Percentiles rank a stretch among this genome's conserved stretches.
Evolutionary conservation across 176 grass and related monocot species (phyloP).

Genomic region (Echinochloa phyllopogon): DNA sequence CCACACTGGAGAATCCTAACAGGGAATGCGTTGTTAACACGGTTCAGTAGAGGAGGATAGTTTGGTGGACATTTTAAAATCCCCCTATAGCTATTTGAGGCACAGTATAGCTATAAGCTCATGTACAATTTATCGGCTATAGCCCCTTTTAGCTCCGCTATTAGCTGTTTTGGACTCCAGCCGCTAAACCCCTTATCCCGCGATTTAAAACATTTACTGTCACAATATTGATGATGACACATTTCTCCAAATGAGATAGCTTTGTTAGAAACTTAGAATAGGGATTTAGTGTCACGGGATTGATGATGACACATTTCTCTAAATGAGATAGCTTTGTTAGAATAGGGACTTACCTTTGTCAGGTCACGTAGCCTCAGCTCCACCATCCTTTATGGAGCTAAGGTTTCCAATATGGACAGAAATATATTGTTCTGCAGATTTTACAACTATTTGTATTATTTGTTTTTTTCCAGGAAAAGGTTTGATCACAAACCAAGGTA

Average conservation of each 20-base stretch:
- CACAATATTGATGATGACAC: neutral
- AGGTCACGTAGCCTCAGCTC: neutral
- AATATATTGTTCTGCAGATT: neutral
- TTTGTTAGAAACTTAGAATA: neutral
- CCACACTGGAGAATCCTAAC: neutral
- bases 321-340: neutral
- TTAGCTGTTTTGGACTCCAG: too few species aligned
- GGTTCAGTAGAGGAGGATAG: neutral
- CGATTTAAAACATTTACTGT: neutral
- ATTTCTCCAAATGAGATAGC: neutral
- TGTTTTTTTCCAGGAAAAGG: constrained; percentile 68
- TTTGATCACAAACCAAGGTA: constrained; percentile 75
- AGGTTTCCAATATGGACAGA: neutral
- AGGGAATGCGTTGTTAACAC: neutral
- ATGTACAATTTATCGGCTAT: too few species aligned
- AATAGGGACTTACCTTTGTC: neutral
- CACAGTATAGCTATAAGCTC: too few species aligned
- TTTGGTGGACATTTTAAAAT: neutral
- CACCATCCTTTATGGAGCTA: neutral
- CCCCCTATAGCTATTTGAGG: too few species aligned
- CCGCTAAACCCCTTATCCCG: too few species aligned
- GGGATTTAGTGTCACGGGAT: neutral
- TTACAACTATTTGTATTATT: neutral
- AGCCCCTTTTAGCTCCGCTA: too few species aligned
- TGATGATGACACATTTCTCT: neutral